Evolutionary conservation across 108 stramenopile species (phyloP).

Genomic region (Tribonema minus): DNA sequence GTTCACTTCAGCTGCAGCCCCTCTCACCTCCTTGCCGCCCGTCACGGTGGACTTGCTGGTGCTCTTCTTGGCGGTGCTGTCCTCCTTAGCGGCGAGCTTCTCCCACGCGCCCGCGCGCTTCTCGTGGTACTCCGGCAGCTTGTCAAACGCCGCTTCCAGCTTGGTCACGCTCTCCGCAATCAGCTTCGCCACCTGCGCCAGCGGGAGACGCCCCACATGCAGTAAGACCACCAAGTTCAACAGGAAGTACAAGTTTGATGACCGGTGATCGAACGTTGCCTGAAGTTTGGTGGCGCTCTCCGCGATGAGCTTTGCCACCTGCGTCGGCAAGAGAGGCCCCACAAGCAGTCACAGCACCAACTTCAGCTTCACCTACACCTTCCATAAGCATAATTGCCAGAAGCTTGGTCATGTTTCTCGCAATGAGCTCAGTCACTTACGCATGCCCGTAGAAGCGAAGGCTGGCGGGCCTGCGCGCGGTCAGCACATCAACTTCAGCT

Average conservation of each 20-base stretch:
- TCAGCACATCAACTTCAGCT: no score
- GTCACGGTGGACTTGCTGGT: constrained; percentile 36
- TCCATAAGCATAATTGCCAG: no score
- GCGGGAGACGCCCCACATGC: not conserved
- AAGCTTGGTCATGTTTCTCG: no score
- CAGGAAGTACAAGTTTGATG: not conserved
- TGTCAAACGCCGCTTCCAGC: constrained; percentile 55
- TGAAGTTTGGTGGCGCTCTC: not conserved
- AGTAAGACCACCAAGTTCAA: not conserved
- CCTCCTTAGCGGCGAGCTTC: constrained; percentile 64
- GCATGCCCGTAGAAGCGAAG: no score
- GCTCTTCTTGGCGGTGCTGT: constrained; percentile 29
- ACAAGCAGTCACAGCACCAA: no score
- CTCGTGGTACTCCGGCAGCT: constrained; percentile 60
- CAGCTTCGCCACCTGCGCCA: constrained; percentile 39
- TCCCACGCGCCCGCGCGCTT: constrained; percentile 59
- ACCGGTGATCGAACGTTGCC: not conserved
- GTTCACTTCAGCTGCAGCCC: no score
- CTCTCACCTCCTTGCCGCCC: constrained; percentile 64
- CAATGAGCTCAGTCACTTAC: no score
- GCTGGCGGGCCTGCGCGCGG: no score
- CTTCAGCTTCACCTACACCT: no score
- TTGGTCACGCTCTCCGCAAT: constrained; percentile 58
- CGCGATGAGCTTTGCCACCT: constrained; percentile 10
- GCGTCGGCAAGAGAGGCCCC: not conserved